Conservation (phyloP, 139 green algal genomes). For the Ostreobium quekettii region DNA sequence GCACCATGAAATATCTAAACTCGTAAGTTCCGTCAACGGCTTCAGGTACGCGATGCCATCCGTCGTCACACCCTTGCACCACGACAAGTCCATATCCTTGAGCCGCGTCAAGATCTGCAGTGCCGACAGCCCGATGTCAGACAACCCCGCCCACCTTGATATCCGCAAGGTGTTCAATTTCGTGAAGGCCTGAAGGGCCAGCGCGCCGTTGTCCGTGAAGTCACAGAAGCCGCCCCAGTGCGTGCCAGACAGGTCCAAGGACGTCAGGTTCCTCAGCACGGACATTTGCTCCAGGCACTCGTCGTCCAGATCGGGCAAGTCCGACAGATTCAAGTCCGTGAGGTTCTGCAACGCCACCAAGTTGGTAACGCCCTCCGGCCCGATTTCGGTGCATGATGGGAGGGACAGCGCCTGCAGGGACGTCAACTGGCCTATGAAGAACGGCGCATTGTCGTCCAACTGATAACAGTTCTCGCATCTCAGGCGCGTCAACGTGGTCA, state of each 20-base stretch:
- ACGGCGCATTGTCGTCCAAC: not conserved
- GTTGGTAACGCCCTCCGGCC: not conserved
- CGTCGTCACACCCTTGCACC: not conserved
- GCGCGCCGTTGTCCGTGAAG: not conserved
- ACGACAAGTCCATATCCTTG: not conserved
- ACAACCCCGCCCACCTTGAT: not conserved
- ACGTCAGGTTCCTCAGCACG: not conserved
- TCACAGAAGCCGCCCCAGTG: not conserved
- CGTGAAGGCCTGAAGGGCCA: not conserved
- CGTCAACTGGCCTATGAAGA: not conserved
- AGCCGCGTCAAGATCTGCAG: not conserved
- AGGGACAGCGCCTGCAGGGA: not conserved
- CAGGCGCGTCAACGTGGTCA: not conserved
- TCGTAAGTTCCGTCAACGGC: not conserved
- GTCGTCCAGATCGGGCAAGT: not conserved
- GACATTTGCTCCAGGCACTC: not conserved
- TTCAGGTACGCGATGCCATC: not conserved
- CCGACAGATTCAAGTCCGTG: not conserved
- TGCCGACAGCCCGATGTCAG: not conserved
- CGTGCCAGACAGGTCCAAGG: not conserved
- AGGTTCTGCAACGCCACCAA: not conserved
- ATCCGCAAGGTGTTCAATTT: not conserved
- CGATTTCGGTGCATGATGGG: not conserved
- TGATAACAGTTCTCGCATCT: not conserved
- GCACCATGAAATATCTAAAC: not conserved